Percentiles rank a stretch among this genome's conserved stretches.
Conservation (phyloP, 2,329 filamentous ascomycete genomes). For the Colletotrichum sidae region DNA sequence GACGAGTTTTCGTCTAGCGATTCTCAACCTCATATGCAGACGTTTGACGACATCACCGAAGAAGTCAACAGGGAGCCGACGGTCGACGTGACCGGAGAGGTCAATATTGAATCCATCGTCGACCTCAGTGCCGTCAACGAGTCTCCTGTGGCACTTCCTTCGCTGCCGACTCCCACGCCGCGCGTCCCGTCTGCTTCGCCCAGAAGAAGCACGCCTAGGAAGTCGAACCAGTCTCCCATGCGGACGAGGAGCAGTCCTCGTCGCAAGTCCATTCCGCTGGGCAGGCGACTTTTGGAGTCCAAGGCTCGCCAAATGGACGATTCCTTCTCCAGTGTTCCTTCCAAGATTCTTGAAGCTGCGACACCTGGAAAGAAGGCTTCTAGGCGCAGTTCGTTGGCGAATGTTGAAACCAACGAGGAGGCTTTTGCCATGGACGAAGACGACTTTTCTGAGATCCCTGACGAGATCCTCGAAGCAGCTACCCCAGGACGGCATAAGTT, state of each 20-base stretch:
- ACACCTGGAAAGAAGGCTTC: constrained; percentile 41
- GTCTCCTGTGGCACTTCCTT: constrained; percentile 23
- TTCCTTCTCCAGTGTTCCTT: constrained; percentile 50
- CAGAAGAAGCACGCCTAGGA: constrained; percentile 7
- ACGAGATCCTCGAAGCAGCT: constrained; percentile 61
- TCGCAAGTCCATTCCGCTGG: constrained; percentile 46
- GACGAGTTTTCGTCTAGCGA: neutral
- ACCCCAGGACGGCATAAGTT: constrained; percentile 51
- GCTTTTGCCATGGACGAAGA: constrained; percentile 60
- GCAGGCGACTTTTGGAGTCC: constrained; percentile 47
- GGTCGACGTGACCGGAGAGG: constrained; percentile 1
- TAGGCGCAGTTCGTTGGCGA: constrained; percentile 30
- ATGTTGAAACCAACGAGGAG: constrained; percentile 46
- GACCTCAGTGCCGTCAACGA: constrained; percentile 10
- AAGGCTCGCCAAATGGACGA: constrained; percentile 47
- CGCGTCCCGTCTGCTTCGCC: constrained; percentile 1
- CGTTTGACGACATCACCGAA: neutral
- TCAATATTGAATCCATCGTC: constrained; percentile 17
- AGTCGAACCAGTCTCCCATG: constrained; percentile 41
- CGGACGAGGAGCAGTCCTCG: constrained; percentile 52
- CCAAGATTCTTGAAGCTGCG: constrained; percentile 46
- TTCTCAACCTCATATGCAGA: constrained; percentile 1
- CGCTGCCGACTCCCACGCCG: constrained; percentile 6
- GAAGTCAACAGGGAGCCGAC: constrained; percentile 6
- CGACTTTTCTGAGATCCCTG: constrained; percentile 68